Base-by-base conservation (phyloP, 1,284 basidiomycete species). In the Ceratobasidium sp. region DNA sequence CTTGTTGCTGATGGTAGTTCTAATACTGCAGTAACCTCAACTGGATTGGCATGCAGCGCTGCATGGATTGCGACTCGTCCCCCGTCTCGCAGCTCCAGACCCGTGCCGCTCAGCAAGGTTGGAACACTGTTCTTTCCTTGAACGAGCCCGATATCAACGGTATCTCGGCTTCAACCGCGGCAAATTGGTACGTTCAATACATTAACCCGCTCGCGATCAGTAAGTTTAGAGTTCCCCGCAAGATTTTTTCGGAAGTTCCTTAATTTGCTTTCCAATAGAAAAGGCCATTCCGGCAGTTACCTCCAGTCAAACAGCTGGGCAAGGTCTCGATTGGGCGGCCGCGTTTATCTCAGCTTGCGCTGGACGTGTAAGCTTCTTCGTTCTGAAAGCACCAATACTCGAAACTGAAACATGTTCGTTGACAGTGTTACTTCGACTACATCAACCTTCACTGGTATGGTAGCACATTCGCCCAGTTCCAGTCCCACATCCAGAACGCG, bases 91-190 rank as follows among this genome's bases (percentile, higher is more conserved):
- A 78, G 44, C 77, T 78, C 51, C 10, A 64, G 51, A 72, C 58
- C 40, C 77, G 69, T 26, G 77, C 77, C 3, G 77, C 77, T 13
- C 71, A 75, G 20, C 71, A 75, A 20, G 71, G 71, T 3, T 75
- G 71, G 71, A 75, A 75, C 60, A 75, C 71, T 12, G 77, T 78
- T 6, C 66, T 78, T 49, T 58, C 68, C 23, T 60, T 78, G 28
- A 78, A 78, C 46, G 77, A 78, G 60, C 68, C 77, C 20, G 77
- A 78, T 44, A 18, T 78, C 46, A 64, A 53, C 53, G 73, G 73
- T 2, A 67, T 67, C 28, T 67, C 51, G 10, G 46, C 73, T 18
- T 18, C 20, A 4, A 26, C 46, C 1, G 73, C 73, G 18, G 75
- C 64, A 2, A 46, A 44, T 33, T 78, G 77, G 77, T 78, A 78